A percentile compares a stretch with the other conserved stretches of the same genome.
phyloP scores from a whole-genome alignment of 2,329 filamentous ascomycete species.

The Aureobasidium uvarum region DNA sequence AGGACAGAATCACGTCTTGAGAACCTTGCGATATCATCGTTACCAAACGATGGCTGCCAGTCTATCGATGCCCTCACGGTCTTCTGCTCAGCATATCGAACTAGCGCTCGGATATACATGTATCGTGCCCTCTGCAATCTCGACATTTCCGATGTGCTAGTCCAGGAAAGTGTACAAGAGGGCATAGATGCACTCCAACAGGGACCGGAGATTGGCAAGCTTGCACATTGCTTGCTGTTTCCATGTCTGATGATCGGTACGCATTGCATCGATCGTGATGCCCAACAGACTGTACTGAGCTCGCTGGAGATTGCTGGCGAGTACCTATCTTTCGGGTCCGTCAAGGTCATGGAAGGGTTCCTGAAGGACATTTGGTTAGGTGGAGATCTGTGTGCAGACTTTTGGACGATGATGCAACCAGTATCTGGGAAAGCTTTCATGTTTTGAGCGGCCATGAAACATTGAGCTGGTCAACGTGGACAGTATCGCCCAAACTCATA shows the following conservation, averaged over 20 bases:
- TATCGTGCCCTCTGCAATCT: conserved; percentile 11
- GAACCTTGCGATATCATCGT: neutral
- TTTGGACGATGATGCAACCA: conserved; percentile 10
- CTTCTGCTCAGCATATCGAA: conserved; percentile 11
- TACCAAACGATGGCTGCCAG: neutral
- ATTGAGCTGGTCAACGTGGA: too few species aligned
- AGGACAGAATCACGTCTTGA: conserved; percentile 1
- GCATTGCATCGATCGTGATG: neutral
- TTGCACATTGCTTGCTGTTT: conserved; percentile 8
- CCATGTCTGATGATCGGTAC: conserved; percentile 5
- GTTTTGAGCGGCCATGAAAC: neutral
- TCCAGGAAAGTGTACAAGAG: conserved; percentile 18
- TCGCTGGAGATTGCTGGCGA: conserved; percentile 3
- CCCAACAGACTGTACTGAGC: neutral
- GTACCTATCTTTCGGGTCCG: conserved; percentile 1
- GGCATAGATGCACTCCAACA: conserved; percentile 9
- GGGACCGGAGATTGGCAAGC: neutral
- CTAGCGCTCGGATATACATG: conserved; percentile 13
- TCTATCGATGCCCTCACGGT: conserved; percentile 6
- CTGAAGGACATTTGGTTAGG: neutral
- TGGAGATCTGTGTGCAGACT: neutral
- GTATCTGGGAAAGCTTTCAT: conserved; percentile 9
- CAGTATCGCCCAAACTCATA: too few species aligned
- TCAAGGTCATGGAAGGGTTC: conserved; percentile 8
- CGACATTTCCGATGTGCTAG: neutral